phyloP scores from a whole-genome alignment of 2,329 filamentous ascomycete genomes.

The Corynespora cassiicola region DNA sequence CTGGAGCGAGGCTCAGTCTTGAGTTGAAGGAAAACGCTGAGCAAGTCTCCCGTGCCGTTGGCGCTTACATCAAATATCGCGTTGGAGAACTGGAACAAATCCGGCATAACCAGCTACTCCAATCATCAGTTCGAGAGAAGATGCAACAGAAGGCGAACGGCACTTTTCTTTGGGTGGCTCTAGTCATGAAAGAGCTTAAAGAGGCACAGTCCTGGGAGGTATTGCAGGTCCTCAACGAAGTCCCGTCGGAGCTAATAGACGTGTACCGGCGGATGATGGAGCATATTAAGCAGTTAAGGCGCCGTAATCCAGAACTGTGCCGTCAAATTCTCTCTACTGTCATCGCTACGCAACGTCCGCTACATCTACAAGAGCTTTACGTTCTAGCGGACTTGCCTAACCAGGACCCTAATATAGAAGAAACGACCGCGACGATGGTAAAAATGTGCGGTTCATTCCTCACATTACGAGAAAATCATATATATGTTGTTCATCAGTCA shows the following conservation, averaged over 20 bases:
- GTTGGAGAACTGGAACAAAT: slow-evolving; percentile 16
- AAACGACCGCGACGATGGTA: slow-evolving; percentile 32
- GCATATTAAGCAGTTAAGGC: slow-evolving; percentile 3
- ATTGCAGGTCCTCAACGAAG: slow-evolving; percentile 9
- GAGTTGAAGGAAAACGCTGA: too few relatives aligned
- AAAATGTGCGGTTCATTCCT: slow-evolving; percentile 49
- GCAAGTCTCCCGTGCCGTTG: slow-evolving; percentile 41
- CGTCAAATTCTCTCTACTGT: neutral
- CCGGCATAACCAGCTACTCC: slow-evolving; percentile 9
- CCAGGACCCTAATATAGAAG: slow-evolving; percentile 42
- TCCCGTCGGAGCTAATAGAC: slow-evolving; percentile 8
- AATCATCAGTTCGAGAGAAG: slow-evolving; percentile 7
- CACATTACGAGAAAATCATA: slow-evolving; percentile 28
- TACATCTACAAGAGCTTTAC: too few relatives aligned
- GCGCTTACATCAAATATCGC: slow-evolving; percentile 44
- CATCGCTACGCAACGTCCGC: neutral
- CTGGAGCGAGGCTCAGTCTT: slow-evolving; percentile 29
- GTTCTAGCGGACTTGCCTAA: neutral
- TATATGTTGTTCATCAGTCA: slow-evolving; percentile 52
- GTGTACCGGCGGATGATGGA: slow-evolving; percentile 8
- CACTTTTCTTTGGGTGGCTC: slow-evolving; percentile 46
- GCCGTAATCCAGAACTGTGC: slow-evolving; percentile 1
- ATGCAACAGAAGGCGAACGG: slow-evolving; percentile 40
- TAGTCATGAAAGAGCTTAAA: slow-evolving; percentile 25
- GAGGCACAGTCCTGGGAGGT: slow-evolving; percentile 11